Evolutionary conservation across 495 filamentous ascomycete species (phyloP), one percentile per base, ranked within the genome.

Genomic region (Xylaria venustula): DNA sequence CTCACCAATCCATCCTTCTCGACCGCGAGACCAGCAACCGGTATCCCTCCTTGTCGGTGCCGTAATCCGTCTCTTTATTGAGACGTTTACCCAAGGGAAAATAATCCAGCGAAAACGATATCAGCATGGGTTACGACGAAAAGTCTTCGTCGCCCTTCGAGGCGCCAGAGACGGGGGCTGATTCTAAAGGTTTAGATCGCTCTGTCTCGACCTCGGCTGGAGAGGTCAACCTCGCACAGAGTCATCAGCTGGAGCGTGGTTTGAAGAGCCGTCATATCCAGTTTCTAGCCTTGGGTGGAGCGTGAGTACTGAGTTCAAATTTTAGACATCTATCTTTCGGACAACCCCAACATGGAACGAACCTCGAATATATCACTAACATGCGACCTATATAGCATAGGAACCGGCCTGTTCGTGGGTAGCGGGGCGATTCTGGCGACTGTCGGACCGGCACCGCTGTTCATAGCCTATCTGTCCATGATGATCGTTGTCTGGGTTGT

Each of bases 221-320:
- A 34, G 79, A 83, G 25, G 68, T 87, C 53, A 48, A 48, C 23
- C 49, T 61, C 49, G 30, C n/a, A 5, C 50, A 26, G 6, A 79
- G 80, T 6, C 79, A 75, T 54, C 77, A 81, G 58, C 73, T 81
- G 7, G 60, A 87, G 67, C 81, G 88, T 34, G 85, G 85, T 45
- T 71, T 90, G 48, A 88, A 87, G 72, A 85, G 83, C 58, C 76
- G 87, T 40, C 87, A 90, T 58, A 77, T 90, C 45, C 87, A 90
- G 69, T 89, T 90, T 74, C 83, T 90, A 66, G 88, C 87, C 9
- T 83, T 90, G 42, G 87, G 87, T 22, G 86, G 86, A 52, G 77
- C 76, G 73, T 77, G 60, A 67, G 74, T 71, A 32, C 5, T 22
- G 12, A 42, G 45, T 26, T 20, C 36, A 41, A 11, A 5, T 11